Conservation (phyloP, 1,139 yeast genomes). For the Sugiyamaella neomexicana region DNA sequence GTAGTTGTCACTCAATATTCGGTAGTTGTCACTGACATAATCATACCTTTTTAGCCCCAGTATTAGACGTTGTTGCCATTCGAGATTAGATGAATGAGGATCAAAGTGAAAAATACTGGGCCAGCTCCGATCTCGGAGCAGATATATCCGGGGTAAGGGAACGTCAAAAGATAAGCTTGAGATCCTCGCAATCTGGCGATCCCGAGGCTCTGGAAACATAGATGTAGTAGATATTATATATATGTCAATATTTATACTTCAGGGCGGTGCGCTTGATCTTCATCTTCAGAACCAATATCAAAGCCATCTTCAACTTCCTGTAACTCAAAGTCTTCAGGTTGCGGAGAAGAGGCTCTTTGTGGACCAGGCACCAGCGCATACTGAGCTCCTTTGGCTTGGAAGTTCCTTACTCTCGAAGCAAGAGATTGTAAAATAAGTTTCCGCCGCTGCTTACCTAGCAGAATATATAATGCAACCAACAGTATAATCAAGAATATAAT, state of each 20-base stretch:
- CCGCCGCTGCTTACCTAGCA: conserved; percentile 49
- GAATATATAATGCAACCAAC: conserved; percentile 47
- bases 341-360: conserved; percentile 14
- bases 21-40: not conserved
- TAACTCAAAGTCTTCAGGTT: conserved; percentile 30
- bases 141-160: not conserved
- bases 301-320: conserved; percentile 30
- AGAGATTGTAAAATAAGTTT: conserved; percentile 34
- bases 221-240: not conserved
- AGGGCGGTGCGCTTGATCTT: not conserved
- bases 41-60: conserved; percentile 1
- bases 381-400: conserved; percentile 20
- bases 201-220: not conserved
- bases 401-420: conserved; percentile 24
- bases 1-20: no score
- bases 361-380: conserved; percentile 14
- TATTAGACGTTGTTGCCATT: not conserved
- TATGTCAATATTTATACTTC: not conserved
- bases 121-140: not conserved
- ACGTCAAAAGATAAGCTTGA: not conserved
- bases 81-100: not conserved
- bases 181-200: no score
- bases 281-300: conserved; percentile 27
- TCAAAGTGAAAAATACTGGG: not conserved
- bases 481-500: conserved; percentile 49